phyloP scores from a whole-genome alignment of 2,329 filamentous ascomycete species.

The Arthroderma sp. region DNA sequence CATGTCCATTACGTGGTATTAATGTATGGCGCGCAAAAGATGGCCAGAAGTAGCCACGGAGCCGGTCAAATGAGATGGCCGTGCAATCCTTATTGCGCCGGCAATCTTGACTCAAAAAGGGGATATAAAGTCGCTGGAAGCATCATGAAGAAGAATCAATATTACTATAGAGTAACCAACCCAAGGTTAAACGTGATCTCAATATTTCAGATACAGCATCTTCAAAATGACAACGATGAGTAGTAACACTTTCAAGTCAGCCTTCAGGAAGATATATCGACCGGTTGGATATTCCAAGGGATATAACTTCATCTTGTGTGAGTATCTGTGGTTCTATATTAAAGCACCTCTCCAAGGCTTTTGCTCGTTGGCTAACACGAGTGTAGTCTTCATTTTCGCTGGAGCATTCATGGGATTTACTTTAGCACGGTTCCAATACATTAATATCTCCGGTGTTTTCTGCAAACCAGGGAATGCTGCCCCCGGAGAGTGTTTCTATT shows the following conservation, averaged over 20 bases:
- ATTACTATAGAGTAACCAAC: neutral
- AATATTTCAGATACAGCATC: neutral
- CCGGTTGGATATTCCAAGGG: conserved; percentile 4
- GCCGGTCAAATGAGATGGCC: too few relatives aligned
- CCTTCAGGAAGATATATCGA: neutral
- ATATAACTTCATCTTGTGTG: conserved; percentile 11
- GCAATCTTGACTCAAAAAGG: neutral
- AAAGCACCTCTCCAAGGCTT: too few relatives aligned
- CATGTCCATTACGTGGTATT: neutral
- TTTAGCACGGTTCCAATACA: conserved; percentile 39
- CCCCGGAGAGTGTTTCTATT: conserved; percentile 38
- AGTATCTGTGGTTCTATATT: neutral
- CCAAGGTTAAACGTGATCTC: neutral
- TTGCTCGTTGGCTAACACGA: neutral
- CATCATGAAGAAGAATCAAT: neutral
- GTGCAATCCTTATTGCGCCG: neutral
- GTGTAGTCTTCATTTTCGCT: conserved; percentile 30
- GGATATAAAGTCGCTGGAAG: neutral
- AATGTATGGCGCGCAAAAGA: neutral
- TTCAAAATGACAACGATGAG: neutral
- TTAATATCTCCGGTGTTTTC: conserved; percentile 20
- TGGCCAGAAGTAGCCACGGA: neutral
- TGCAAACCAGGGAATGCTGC: conserved; percentile 16
- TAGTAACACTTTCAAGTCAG: neutral
- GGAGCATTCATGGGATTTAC: conserved; percentile 39